Conservation (phyloP, 1,284 basidiomycete genomes). For the Leucoagaricus sp. region DNA sequence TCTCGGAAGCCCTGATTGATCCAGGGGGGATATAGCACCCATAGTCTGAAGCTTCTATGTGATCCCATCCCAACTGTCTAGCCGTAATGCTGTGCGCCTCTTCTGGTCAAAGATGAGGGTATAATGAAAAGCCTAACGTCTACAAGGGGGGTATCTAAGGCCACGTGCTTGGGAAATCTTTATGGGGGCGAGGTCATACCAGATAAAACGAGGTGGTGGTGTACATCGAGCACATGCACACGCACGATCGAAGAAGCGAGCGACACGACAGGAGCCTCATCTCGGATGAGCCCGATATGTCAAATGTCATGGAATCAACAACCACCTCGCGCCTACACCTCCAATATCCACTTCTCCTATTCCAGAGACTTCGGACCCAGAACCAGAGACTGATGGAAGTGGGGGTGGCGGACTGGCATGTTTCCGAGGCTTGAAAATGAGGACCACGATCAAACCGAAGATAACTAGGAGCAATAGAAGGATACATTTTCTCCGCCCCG, state of each 20-base stretch:
- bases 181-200: background rate
- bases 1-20: too few relatives aligned
- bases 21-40: too few relatives aligned
- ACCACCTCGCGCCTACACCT: background rate
- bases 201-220: background rate
- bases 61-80: too few relatives aligned
- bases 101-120: background rate
- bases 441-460: constrained; percentile 77
- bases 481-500: constrained; percentile 90
- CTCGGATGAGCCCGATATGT: background rate
- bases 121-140: background rate
- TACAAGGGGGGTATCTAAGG: constrained; percentile 2
- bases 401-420: constrained; percentile 27
- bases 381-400: constrained; percentile 24
- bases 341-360: constrained; percentile 11
- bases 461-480: constrained; percentile 90
- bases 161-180: too few relatives aligned
- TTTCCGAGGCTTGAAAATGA: constrained; percentile 80
- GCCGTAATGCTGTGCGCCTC: too few relatives aligned
- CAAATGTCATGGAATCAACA: constrained; percentile 2
- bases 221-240: background rate
- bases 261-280: background rate
- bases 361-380: background rate
- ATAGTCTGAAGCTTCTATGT: too few relatives aligned
- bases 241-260: background rate